A percentile compares a stretch with the other conserved stretches of the same genome.
These are phyloP conservation scores for Pseudogymnoascus sp. DNA, from an alignment of 2,329 filamentous ascomycete species.

Conservation along the genomic window DNA sequence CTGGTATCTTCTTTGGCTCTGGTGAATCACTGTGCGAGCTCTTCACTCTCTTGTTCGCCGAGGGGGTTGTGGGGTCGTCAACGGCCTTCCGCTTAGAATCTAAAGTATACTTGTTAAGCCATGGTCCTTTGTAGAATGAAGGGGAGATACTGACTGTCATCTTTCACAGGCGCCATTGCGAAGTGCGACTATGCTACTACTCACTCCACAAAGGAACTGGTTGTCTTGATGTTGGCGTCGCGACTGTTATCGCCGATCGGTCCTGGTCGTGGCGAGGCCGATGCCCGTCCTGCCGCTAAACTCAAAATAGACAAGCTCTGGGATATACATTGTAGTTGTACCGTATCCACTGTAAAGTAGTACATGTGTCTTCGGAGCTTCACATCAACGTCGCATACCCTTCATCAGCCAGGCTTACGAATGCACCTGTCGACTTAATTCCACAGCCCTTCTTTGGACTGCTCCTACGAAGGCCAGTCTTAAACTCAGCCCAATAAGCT, in stretches of 20 bases:
- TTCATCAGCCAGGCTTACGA: background rate
- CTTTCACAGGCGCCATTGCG: background rate
- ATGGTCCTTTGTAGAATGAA: background rate
- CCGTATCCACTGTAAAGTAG: slow-evolving; percentile 6
- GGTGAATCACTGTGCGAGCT: slow-evolving; percentile 35
- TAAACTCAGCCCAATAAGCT: background rate
- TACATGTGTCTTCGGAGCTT: slow-evolving; percentile 9
- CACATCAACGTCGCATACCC: background rate
- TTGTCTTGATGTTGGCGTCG: slow-evolving; percentile 2
- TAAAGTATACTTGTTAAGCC: slow-evolving; percentile 20
- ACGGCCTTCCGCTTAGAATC: slow-evolving; percentile 66
- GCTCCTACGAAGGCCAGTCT: background rate
- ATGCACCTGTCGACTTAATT: background rate
- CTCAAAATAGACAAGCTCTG: background rate
- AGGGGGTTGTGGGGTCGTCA: slow-evolving; percentile 55
- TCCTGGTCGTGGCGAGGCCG: slow-evolving; percentile 2
- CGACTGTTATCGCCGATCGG: slow-evolving; percentile 1
- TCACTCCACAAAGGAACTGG: background rate
- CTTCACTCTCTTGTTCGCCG: slow-evolving; percentile 59
- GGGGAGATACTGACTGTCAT: background rate
- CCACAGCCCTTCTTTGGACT: background rate
- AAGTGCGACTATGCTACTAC: background rate
- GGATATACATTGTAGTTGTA: background rate
- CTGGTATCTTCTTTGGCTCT: slow-evolving; percentile 44
- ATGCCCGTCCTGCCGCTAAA: background rate